Conservation (phyloP, 176 grass and related monocot genomes). For the Oryza officinalis region DNA sequence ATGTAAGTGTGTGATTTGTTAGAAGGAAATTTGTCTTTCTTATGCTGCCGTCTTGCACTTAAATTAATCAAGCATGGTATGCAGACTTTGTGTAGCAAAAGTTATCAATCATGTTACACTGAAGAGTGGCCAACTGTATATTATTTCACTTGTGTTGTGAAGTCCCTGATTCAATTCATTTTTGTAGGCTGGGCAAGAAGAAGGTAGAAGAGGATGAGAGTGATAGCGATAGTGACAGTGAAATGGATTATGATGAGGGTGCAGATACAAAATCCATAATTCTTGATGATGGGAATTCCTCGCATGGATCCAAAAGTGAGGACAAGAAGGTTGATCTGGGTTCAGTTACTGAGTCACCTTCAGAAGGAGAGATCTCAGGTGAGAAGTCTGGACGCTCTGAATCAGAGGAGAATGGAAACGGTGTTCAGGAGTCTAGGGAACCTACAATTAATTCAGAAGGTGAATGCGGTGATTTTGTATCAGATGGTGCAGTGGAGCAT, state of each 20-base stretch:
- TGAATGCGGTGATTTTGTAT: slow-evolving; percentile 42
- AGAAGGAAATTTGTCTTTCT: neutral
- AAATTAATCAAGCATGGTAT: neutral
- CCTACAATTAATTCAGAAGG: slow-evolving; percentile 25
- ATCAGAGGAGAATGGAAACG: slow-evolving; percentile 50
- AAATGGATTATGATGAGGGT: slow-evolving; percentile 50
- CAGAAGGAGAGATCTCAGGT: slow-evolving; percentile 67
- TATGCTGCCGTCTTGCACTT: neutral
- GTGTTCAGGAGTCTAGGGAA: slow-evolving; percentile 26
- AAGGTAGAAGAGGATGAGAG: slow-evolving; percentile 69
- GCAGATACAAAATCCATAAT: slow-evolving; percentile 54
- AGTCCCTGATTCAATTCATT: slow-evolving; percentile 18
- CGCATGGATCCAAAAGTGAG: slow-evolving; percentile 54
- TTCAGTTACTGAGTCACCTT: slow-evolving; percentile 55
- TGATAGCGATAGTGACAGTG: slow-evolving; percentile 44
- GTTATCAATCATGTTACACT: neutral
- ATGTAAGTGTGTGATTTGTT: neutral
- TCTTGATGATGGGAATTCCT: slow-evolving; percentile 63
- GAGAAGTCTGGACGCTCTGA: slow-evolving; percentile 36
- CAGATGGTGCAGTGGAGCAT: slow-evolving; percentile 40
- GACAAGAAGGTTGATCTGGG: slow-evolving; percentile 38
- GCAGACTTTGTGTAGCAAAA: neutral
- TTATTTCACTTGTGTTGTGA: slow-evolving; percentile 10
- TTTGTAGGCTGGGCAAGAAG: slow-evolving; percentile 87
- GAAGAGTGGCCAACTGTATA: neutral